These are phyloP conservation scores for Turnera subulata DNA, from an alignment of 345 rosid species.

Conservation along the genomic window DNA sequence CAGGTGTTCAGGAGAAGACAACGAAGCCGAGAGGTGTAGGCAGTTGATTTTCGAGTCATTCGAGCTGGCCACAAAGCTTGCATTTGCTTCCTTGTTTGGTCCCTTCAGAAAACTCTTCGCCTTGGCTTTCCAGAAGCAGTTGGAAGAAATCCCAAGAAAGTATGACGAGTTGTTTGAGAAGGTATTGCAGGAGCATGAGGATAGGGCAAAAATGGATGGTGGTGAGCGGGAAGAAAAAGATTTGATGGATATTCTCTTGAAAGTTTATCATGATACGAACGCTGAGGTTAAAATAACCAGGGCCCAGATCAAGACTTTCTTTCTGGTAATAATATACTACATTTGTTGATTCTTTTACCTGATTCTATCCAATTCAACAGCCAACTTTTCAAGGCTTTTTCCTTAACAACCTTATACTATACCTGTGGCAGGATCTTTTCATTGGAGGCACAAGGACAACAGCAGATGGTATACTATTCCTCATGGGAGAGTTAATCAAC, in stretches of 20 bases:
- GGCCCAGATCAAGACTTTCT: slow-evolving; percentile 34
- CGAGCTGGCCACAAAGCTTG: slow-evolving; percentile 25
- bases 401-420: neutral
- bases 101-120: slow-evolving; percentile 6
- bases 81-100: slow-evolving; percentile 3
- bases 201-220: neutral
- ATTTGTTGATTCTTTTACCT: neutral
- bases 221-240: slow-evolving; percentile 23
- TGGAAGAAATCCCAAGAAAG: neutral
- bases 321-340: slow-evolving; percentile 31
- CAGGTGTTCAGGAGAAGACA: slow-evolving; percentile 6
- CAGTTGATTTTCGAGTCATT: neutral
- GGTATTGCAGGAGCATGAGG: slow-evolving; percentile 16
- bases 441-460: neutral
- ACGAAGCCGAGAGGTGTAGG: slow-evolving; percentile 12
- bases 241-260: slow-evolving; percentile 44
- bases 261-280: slow-evolving; percentile 28
- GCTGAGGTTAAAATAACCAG: slow-evolving; percentile 35
- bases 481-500: neutral
- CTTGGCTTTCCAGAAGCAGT: slow-evolving; percentile 4
- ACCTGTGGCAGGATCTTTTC: neutral
- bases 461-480: neutral
- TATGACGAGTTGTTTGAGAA: slow-evolving; percentile 16
- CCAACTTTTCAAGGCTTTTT: neutral
- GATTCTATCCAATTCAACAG: neutral